Evolutionary conservation across 2,329 filamentous ascomycete species (phyloP).

Genomic region (Ilyonectria robusta): DNA sequence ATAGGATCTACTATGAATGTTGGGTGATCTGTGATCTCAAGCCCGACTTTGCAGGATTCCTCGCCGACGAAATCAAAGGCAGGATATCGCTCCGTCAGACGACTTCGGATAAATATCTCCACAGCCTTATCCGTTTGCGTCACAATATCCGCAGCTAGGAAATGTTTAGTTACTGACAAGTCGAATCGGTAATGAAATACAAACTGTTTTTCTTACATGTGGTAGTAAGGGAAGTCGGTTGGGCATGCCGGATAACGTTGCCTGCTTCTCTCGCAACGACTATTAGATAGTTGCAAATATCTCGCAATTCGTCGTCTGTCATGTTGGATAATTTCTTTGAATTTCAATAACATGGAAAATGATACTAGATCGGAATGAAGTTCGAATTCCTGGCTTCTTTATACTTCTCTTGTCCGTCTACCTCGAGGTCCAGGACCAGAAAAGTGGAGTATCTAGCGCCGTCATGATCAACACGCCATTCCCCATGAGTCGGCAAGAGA

Average conservation of each 20-base stretch:
- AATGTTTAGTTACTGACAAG: conserved; percentile 11
- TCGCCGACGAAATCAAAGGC: conserved; percentile 76
- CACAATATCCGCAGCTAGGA: conserved; percentile 73
- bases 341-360: neutral
- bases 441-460: neutral
- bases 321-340: neutral
- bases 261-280: conserved; percentile 72
- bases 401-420: neutral
- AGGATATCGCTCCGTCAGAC: conserved; percentile 66
- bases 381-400: neutral
- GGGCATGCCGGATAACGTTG: conserved; percentile 66
- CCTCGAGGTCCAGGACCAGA: neutral
- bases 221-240: conserved; percentile 69
- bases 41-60: conserved; percentile 79
- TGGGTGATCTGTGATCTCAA: conserved; percentile 71
- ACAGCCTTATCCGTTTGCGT: conserved; percentile 76
- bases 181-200: conserved; percentile 36
- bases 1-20: conserved; percentile 88
- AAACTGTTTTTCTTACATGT: conserved; percentile 74
- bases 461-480: neutral
- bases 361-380: neutral
- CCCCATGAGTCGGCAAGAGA: neutral
- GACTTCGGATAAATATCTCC: conserved; percentile 69
- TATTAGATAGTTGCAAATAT: conserved; percentile 54
- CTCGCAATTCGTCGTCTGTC: neutral